phyloP scores from a whole-genome alignment of 306 rosid genomes.

The Sicyos baderoa region DNA sequence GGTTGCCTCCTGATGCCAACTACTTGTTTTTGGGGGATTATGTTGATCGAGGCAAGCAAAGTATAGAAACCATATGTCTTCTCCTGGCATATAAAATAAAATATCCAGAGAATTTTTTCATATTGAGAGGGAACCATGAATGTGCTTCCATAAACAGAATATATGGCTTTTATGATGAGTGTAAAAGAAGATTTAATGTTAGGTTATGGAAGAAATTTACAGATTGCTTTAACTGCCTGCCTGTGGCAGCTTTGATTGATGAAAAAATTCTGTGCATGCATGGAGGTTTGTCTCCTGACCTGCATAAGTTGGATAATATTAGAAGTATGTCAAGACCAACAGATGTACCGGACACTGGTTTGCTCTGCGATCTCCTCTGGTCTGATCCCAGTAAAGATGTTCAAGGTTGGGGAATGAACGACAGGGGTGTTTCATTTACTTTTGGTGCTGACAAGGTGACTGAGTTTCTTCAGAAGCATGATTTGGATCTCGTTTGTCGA shows the following conservation, averaged over 20 bases:
- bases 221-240: constrained; percentile 83
- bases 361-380: constrained; percentile 97
- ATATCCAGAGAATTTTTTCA: constrained; percentile 80
- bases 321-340: constrained; percentile 68
- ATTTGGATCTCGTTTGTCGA: constrained; percentile 92
- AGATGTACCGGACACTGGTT: constrained; percentile 88
- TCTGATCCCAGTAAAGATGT: constrained; percentile 85
- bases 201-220: constrained; percentile 84
- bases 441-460: constrained; percentile 80
- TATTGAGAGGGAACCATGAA: constrained; percentile 93
- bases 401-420: constrained; percentile 88
- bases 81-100: constrained; percentile 84
- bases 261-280: constrained; percentile 95
- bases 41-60: constrained; percentile 94
- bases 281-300: constrained; percentile 92
- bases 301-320: constrained; percentile 65
- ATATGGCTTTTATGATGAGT: constrained; percentile 95
- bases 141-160: constrained; percentile 94
- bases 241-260: constrained; percentile 91
- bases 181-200: constrained; percentile 85
- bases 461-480: constrained; percentile 79
- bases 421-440: constrained; percentile 89
- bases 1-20: constrained; percentile 86
- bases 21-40: constrained; percentile 94
- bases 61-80: constrained; percentile 90